phyloP scores from a whole-genome alignment of 257 asterid species.

The Apocynum venetum region DNA sequence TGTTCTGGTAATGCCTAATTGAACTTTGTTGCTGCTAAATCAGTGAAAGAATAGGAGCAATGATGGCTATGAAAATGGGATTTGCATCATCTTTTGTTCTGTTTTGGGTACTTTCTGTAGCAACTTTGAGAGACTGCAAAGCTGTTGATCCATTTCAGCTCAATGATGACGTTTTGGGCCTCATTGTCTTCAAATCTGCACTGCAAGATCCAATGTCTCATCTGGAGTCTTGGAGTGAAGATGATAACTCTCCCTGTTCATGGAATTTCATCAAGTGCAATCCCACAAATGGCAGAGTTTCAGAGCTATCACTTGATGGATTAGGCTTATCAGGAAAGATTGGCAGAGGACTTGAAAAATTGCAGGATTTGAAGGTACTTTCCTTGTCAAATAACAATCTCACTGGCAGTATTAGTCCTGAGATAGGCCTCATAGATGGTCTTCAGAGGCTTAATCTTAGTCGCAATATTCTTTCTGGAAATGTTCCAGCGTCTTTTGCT shows the following conservation, averaged over 20 bases:
- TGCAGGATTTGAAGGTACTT: constrained; percentile 49
- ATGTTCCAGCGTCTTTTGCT: constrained; percentile 42
- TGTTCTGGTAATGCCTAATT: constrained; percentile 25
- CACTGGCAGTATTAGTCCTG: constrained; percentile 49
- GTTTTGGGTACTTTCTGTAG: constrained; percentile 10
- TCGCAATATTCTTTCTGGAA: constrained; percentile 51
- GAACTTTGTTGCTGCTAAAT: not conserved
- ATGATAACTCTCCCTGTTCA: constrained; percentile 75
- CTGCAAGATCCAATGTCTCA: constrained; percentile 41
- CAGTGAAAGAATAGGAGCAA: not conserved
- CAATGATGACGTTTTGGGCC: constrained; percentile 87
- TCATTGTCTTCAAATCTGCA: constrained; percentile 77
- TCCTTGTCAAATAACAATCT: constrained; percentile 72
- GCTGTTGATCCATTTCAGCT: constrained; percentile 42
- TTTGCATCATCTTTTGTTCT: constrained; percentile 13
- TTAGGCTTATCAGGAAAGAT: constrained; percentile 67
- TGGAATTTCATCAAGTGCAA: constrained; percentile 71
- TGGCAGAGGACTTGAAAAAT: constrained; percentile 70
- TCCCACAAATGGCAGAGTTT: constrained; percentile 46
- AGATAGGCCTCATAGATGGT: constrained; percentile 36
- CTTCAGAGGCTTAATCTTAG: constrained; percentile 67
- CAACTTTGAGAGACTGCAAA: constrained; percentile 5
- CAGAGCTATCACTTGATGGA: constrained; percentile 52
- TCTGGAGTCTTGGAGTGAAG: constrained; percentile 74
- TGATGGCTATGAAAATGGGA: constrained; percentile 21